Base-by-base conservation (phyloP, 495 filamentous ascomycete species). In the Penicillium coprophilum region DNA sequence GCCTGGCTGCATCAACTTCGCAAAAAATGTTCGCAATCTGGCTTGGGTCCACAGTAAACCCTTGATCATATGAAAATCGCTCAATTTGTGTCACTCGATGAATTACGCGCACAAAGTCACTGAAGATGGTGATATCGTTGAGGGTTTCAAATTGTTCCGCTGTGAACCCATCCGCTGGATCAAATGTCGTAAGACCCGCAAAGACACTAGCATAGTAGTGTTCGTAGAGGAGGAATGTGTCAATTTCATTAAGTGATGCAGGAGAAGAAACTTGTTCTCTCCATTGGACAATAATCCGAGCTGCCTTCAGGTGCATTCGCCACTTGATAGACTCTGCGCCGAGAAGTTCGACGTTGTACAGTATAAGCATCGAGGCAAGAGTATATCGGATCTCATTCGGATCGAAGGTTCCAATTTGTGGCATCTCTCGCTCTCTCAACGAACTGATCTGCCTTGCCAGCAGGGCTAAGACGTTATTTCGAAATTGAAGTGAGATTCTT, bases 151-250 rank as follows among this genome's bases (percentile, higher is more conserved):
- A 47, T 7, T 47, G n/a, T 4, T 45, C 56, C 23, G 34, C 20
- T 0, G 41, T n/a, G 28, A 56, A 32, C 1, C 56, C 60, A 39
- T 54, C 39, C 1, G 38, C 15, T 2, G 41, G 30, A 23, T 65
- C 60, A 21, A 68, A 65, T 32, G 53, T 61, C 4, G 56, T 68
- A 7, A 68, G 53, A 1, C 58, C 58, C 20, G 57, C 62, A 48
- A 65, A 63, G 3, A 65, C 60, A 39, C 53, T 59, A 1, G 30
- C 30, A 11, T 32, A 65, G 27, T 68, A 68, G 9, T 63, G 60
- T 44, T 68, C 63, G 43, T 68, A 65, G 28, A 59, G 47, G 23
- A 68, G 54, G 45, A 68, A 68, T 11, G 40, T 48, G 28, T 65
- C 62, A 1, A 57, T 55, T 24, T 38, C 23, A 17, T 54, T 38